Evolutionary conservation across 2,329 filamentous ascomycete genomes (phyloP).

Genomic region (Paecilomyces variotii): DNA sequence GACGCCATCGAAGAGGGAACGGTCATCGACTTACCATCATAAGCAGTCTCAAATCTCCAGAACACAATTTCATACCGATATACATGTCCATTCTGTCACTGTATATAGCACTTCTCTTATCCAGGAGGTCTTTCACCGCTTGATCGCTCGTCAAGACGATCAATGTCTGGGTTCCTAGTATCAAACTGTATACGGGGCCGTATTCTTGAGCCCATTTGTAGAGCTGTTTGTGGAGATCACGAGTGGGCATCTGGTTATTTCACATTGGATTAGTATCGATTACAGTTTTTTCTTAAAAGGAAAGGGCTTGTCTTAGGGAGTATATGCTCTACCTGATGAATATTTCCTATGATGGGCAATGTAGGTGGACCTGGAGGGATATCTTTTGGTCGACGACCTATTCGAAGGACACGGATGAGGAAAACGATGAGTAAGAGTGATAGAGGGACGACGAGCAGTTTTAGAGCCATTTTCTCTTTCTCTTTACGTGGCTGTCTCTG

Average conservation of each 20-base stretch:
- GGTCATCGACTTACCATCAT: slow-evolving; percentile 19
- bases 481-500: too few relatives aligned
- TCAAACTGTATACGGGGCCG: slow-evolving; percentile 45
- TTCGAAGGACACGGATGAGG: background rate
- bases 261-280: background rate
- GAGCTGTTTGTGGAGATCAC: slow-evolving; percentile 40
- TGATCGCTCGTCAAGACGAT: slow-evolving; percentile 41
- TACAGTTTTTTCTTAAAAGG: background rate
- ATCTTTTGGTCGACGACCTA: slow-evolving; percentile 1
- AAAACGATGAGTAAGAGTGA: background rate
- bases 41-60: slow-evolving; percentile 18
- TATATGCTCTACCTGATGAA: slow-evolving; percentile 28
- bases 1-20: background rate
- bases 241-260: slow-evolving; percentile 30
- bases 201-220: slow-evolving; percentile 47
- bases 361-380: slow-evolving; percentile 46
- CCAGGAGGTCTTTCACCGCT: slow-evolving; percentile 45
- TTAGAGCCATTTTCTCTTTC: background rate
- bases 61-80: slow-evolving; percentile 32
- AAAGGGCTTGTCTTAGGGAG: background rate
- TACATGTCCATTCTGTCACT: slow-evolving; percentile 41
- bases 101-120: slow-evolving; percentile 44
- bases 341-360: slow-evolving; percentile 44
- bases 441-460: background rate
- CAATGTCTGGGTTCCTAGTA: slow-evolving; percentile 41